Percentiles rank a stretch among this genome's conserved stretches.
Conservation (phyloP, 192 early-diverging fungal species). For the Geranomyces michiganensis region DNA sequence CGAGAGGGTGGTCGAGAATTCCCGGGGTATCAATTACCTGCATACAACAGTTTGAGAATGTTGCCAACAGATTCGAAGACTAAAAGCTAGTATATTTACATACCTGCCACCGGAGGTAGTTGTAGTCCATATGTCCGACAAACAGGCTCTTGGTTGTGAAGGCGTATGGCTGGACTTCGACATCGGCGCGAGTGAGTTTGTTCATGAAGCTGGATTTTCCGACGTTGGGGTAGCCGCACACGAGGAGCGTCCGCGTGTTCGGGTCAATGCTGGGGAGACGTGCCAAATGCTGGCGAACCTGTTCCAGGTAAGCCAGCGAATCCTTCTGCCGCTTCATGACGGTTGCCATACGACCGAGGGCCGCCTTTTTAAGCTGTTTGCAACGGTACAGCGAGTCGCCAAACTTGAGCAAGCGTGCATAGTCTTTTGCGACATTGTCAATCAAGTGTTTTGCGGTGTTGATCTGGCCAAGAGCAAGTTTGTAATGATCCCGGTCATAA, state of each 20-base stretch:
- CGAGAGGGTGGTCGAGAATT: constrained; percentile 98
- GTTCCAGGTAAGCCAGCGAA: constrained; percentile 93
- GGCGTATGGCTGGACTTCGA: constrained; percentile 99
- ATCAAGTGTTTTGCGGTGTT: constrained; percentile 97
- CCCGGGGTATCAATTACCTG: constrained; percentile 99
- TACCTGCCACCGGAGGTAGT: constrained; percentile 96
- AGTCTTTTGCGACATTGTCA: constrained; percentile 97
- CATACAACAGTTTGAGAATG: not conserved
- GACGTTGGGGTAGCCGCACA: constrained; percentile 99
- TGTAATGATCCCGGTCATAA: constrained; percentile 99
- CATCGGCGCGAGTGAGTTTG: constrained; percentile 98
- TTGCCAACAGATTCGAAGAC: too few species aligned
- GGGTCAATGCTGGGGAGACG: constrained; percentile 99
- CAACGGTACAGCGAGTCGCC: constrained; percentile 99
- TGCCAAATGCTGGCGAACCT: constrained; percentile 98
- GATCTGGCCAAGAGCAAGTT: constrained; percentile 97
- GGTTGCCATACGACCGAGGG: constrained; percentile 97
- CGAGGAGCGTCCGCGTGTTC: constrained; percentile 97
- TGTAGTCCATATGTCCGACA: constrained; percentile 99
- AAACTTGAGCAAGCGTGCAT: constrained; percentile 95
- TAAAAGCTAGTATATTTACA: too few species aligned
- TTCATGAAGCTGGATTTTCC: constrained; percentile 98
- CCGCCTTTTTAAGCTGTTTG: constrained; percentile 98
- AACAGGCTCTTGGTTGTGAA: constrained; percentile 99
- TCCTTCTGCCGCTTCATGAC: constrained; percentile 99